Base-by-base conservation (phyloP, 1,284 basidiomycete species). In the Albatrellus sp. region DNA sequence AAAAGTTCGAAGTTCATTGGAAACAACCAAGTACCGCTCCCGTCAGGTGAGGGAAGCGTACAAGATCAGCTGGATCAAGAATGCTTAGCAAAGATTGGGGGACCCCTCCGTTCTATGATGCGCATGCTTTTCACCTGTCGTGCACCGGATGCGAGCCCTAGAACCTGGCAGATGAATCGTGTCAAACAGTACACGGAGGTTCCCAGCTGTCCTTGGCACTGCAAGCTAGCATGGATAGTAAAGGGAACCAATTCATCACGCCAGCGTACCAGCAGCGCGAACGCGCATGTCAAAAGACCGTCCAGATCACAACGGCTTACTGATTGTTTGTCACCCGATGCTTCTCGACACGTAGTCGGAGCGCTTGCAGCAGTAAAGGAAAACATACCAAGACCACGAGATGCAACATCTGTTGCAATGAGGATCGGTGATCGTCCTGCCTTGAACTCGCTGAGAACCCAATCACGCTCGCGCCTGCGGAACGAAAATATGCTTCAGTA, bases 391-490 rank as follows among this genome's bases (percentile, higher is more conserved):
- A 98, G 81, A 82, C 94, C 94, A 81, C 94, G 93, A 62, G 92
- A 97, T 53, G 94, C 94, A 57, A 98, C 90, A 61, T 93, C 91
- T 55, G 90, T 94, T 67, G 93, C 93, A 62, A 98, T 93, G 67
- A 98, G 78, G 65, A 98, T 98, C 11, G 96, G 96, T 48, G 90
- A 93, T 52, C 91, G 84, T 57, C 96, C 92, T 48, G 89, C 86
- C 72, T 98, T 98, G 78, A 98, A 98, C 68, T 98, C 96, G 63
- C 84, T 75, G 43, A 98, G 72, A 41, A 98, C 94, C 94, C 96
- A 98, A 64, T 98, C 94, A 72, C 94, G 91, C 69, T 97, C 92
- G 54, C 91, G 90, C 60, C 90, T 93, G 51, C 42, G 51, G 46
- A 19, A 45, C 10, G 14, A 40, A 33, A 7, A 19, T 42, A 34